Conservation (phyloP, 1,284 basidiomycete species). For the Tetrapyrgos nigripes region DNA sequence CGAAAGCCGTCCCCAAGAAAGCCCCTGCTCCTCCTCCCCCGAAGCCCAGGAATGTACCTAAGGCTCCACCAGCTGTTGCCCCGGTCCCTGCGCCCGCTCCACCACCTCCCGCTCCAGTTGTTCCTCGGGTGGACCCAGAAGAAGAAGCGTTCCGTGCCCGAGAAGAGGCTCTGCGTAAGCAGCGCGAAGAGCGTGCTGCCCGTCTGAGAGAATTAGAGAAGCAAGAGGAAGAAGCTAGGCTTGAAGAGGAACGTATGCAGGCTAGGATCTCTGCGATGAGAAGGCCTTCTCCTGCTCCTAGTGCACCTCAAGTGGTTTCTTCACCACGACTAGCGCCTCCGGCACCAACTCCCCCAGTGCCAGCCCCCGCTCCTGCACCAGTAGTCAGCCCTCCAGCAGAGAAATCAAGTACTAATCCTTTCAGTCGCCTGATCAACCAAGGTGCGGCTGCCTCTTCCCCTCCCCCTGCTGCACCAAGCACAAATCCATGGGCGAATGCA, state of each 20-base stretch:
- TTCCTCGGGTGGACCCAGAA: slow-evolving; percentile 61
- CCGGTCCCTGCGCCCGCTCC: slow-evolving; percentile 38
- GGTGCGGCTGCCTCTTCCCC: slow-evolving; percentile 41
- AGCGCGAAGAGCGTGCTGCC: slow-evolving; percentile 68
- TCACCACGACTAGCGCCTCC: slow-evolving; percentile 25
- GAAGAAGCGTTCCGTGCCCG: slow-evolving; percentile 66
- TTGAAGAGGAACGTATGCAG: slow-evolving; percentile 66
- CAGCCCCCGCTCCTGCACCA: slow-evolving; percentile 31
- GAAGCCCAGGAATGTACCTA: slow-evolving; percentile 46
- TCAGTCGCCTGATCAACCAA: slow-evolving; percentile 68
- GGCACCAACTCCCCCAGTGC: slow-evolving; percentile 28
- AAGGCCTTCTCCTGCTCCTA: slow-evolving; percentile 38
- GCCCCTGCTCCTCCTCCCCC: slow-evolving; percentile 37
- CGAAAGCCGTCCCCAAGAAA: no score
- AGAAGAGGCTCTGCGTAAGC: slow-evolving; percentile 72
- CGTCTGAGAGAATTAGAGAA: slow-evolving; percentile 72
- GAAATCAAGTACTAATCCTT: slow-evolving; percentile 67
- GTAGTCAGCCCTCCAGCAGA: slow-evolving; percentile 35
- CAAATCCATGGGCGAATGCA: slow-evolving; percentile 66
- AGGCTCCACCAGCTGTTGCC: slow-evolving; percentile 42
- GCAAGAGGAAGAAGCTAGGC: slow-evolving; percentile 74
- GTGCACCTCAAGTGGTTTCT: slow-evolving; percentile 24
- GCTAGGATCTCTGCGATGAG: slow-evolving; percentile 55
- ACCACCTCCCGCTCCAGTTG: slow-evolving; percentile 40
- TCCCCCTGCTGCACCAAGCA: slow-evolving; percentile 43